Conservation (phyloP, 2,329 filamentous ascomycete genomes). For the Neurospora sp. region DNA sequence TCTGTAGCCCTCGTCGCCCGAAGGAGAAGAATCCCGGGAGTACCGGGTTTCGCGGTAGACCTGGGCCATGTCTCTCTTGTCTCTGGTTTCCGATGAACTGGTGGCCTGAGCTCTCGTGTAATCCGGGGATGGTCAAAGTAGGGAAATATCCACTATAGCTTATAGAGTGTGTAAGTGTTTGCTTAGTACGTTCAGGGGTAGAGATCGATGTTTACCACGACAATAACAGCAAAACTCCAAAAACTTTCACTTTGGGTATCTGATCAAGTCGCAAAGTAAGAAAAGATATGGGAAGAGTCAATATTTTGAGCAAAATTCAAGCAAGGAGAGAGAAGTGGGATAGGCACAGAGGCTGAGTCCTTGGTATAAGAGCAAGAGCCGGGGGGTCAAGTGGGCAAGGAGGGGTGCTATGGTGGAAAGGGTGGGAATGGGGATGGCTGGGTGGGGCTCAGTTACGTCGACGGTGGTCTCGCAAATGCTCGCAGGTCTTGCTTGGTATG, state of each 20-base stretch:
- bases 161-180: neutral
- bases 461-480: neutral
- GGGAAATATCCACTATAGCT: neutral
- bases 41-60: conserved; percentile 28
- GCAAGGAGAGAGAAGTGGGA: neutral
- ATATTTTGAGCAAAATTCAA: neutral
- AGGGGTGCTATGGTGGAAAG: neutral
- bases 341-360: neutral
- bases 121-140: conserved; percentile 1
- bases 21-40: conserved; percentile 23
- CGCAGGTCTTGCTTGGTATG: neutral
- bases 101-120: conserved; percentile 7
- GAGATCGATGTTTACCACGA: neutral
- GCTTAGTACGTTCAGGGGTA: neutral
- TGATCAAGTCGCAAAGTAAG: neutral
- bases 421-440: neutral
- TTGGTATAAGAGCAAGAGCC: neutral
- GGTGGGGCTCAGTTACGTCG: neutral
- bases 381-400: neutral
- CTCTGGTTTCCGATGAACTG: neutral
- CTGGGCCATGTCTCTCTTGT: conserved; percentile 18
- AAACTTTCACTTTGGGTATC: neutral
- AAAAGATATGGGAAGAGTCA: neutral
- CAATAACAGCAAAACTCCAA: neutral
- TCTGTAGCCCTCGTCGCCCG: conserved; percentile 36